Conservation (phyloP, 257 asterid genomes). For the Lithospermum erythrorhizon region DNA sequence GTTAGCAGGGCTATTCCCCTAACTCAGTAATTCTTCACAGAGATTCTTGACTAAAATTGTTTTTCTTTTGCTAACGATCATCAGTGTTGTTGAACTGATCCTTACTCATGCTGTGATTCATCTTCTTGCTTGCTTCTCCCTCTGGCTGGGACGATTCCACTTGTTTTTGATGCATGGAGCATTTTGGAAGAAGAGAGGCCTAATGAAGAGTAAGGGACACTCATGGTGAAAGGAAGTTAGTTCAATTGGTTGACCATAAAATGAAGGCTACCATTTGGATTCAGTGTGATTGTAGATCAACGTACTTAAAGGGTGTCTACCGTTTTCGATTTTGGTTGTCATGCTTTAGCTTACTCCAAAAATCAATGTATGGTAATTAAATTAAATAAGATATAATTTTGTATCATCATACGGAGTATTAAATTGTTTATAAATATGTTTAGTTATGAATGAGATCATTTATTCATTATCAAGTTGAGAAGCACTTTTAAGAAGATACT, state of each 20-base stretch:
- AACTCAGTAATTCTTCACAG: slow-evolving; percentile 25
- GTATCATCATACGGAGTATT: too few species aligned
- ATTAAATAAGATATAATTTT: too few species aligned
- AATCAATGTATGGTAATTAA: too few species aligned
- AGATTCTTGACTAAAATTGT: slow-evolving; percentile 29
- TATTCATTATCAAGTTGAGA: too few species aligned
- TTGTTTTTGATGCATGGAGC: slow-evolving; percentile 37
- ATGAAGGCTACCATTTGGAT: too few species aligned
- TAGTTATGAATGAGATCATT: too few species aligned
- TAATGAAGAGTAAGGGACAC: slow-evolving; percentile 11
- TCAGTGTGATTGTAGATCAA: too few species aligned
- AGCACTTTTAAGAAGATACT: too few species aligned
- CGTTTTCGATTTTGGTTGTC: too few species aligned
- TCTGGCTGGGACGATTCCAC: slow-evolving; percentile 36
- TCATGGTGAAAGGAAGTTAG: slow-evolving; percentile 21
- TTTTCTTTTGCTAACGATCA: slow-evolving; percentile 24
- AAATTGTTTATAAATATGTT: too few species aligned
- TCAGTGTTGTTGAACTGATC: slow-evolving; percentile 22
- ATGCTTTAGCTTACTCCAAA: too few species aligned
- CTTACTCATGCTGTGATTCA: slow-evolving; percentile 40
- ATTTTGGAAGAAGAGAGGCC: slow-evolving; percentile 25
- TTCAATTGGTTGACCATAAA: slow-evolving; percentile 15
- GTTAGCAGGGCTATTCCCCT: slow-evolving; percentile 36
- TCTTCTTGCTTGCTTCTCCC: slow-evolving; percentile 34
- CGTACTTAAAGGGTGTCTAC: too few species aligned